Evolutionary conservation across 1,139 yeast genomes (phyloP).

Genomic region (Nakaseomyces uthaithaninus): DNA sequence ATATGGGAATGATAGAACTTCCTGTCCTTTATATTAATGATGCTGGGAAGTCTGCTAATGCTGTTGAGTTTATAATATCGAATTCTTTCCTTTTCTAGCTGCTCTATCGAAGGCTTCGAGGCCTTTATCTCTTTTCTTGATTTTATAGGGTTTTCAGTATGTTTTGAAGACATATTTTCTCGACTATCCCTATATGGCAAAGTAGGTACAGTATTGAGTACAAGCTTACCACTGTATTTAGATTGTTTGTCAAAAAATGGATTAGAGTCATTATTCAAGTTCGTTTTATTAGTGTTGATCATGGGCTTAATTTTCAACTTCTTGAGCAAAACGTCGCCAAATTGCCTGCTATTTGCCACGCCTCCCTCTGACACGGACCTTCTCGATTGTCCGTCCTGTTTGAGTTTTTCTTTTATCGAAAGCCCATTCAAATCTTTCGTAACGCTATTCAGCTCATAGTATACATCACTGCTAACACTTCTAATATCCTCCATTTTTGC

Average conservation of each 20-base stretch:
- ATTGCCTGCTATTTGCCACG: constrained; percentile 8
- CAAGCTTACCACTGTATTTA: constrained; percentile 1
- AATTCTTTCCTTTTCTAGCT: constrained; percentile 9
- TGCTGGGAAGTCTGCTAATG: not conserved
- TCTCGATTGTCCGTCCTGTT: constrained; percentile 9
- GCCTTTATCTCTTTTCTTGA: not conserved
- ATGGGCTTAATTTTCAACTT: constrained; percentile 37
- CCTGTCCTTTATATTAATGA: not conserved
- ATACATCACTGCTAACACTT: constrained; percentile 10
- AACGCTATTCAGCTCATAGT: not conserved
- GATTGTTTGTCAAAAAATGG: constrained; percentile 18
- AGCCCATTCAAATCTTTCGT: constrained; percentile 20
- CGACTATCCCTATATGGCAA: constrained; percentile 2
- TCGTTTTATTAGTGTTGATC: constrained; percentile 31
- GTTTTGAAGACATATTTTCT: not conserved
- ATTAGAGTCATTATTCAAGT: constrained; percentile 18
- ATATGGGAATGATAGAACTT: not conserved
- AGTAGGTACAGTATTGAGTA: constrained; percentile 6
- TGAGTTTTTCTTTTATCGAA: constrained; percentile 14
- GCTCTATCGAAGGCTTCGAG: constrained; percentile 2
- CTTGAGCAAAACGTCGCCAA: constrained; percentile 34
- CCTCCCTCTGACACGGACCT: constrained; percentile 4
- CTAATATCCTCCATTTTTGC: constrained; percentile 21
- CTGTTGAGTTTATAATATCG: constrained; percentile 4
- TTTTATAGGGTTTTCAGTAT: not conserved